phyloP scores from a whole-genome alignment of 2,329 filamentous ascomycete genomes.

The Cordyceps pruinosa region DNA sequence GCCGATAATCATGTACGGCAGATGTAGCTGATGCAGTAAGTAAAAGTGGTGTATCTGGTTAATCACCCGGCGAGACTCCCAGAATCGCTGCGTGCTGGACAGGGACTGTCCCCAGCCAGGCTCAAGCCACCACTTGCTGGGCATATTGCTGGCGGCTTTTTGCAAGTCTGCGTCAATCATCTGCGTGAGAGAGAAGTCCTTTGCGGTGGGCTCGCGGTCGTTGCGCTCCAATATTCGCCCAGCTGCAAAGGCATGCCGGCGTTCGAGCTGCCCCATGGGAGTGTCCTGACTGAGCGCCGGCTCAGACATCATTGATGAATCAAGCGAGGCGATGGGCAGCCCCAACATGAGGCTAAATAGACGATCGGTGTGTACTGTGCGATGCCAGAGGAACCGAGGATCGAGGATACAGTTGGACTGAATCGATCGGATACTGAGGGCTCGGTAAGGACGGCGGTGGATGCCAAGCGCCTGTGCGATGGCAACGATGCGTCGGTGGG shows the following conservation, averaged over 20 bases:
- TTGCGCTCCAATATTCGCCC: constrained; percentile 33
- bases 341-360: constrained; percentile 34
- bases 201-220: constrained; percentile 16
- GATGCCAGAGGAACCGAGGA: constrained; percentile 28
- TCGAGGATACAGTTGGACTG: constrained; percentile 8
- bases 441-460: constrained; percentile 11
- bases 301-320: constrained; percentile 18
- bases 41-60: constrained; percentile 33
- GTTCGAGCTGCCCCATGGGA: constrained; percentile 25
- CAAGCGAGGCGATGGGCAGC: constrained; percentile 26
- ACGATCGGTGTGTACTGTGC: constrained; percentile 31
- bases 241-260: constrained; percentile 25
- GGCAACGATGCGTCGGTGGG: constrained; percentile 39
- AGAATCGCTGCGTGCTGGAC: background rate
- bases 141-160: constrained; percentile 24
- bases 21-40: constrained; percentile 32
- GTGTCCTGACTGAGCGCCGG: constrained; percentile 17
- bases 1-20: constrained; percentile 30
- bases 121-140: constrained; percentile 29
- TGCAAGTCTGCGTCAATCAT: constrained; percentile 29
- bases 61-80: constrained; percentile 19
- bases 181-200: constrained; percentile 21
- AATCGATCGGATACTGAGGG: constrained; percentile 1
- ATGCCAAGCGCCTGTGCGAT: constrained; percentile 36
- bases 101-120: constrained; percentile 20